phyloP scores from a whole-genome alignment of 2,329 filamentous ascomycete species.

The Calonectria fujianensis region DNA sequence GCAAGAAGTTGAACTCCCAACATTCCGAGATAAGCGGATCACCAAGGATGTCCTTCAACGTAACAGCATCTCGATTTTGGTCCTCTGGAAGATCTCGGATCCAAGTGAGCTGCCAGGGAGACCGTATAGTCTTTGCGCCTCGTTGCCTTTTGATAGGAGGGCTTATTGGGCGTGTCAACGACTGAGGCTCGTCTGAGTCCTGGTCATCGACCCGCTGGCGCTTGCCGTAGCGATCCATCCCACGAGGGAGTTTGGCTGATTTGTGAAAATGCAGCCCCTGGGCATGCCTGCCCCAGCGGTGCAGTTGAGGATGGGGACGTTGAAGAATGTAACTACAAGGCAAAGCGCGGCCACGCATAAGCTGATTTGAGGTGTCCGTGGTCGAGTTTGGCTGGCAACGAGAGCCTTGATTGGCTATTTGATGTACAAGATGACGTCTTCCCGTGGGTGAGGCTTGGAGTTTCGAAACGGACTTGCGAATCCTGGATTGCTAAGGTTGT shows the following conservation, averaged over 20 bases:
- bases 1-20: conserved; percentile 82
- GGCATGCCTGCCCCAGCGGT: not conserved
- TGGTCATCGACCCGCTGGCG: conserved; percentile 53
- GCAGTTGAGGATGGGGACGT: not conserved
- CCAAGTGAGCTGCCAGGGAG: conserved; percentile 83
- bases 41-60: conserved; percentile 80
- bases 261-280: not conserved
- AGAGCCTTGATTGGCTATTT: not conserved
- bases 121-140: conserved; percentile 63
- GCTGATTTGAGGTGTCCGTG: not conserved
- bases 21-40: conserved; percentile 83
- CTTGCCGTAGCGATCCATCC: conserved; percentile 59
- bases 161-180: conserved; percentile 65
- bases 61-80: conserved; percentile 79
- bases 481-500: not conserved
- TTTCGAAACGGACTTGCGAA: not conserved
- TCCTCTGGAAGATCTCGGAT: conserved; percentile 77
- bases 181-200: conserved; percentile 46
- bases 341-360: not conserved
- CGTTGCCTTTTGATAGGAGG: conserved; percentile 64
- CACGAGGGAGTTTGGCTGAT: not conserved
- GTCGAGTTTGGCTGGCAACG: not conserved
- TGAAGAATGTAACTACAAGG: not conserved
- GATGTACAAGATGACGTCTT: not conserved
- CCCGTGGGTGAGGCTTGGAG: not conserved